These are phyloP conservation scores for Claviceps capensis DNA, from an alignment of 2,329 filamentous ascomycete species.

Conservation along the genomic window DNA sequence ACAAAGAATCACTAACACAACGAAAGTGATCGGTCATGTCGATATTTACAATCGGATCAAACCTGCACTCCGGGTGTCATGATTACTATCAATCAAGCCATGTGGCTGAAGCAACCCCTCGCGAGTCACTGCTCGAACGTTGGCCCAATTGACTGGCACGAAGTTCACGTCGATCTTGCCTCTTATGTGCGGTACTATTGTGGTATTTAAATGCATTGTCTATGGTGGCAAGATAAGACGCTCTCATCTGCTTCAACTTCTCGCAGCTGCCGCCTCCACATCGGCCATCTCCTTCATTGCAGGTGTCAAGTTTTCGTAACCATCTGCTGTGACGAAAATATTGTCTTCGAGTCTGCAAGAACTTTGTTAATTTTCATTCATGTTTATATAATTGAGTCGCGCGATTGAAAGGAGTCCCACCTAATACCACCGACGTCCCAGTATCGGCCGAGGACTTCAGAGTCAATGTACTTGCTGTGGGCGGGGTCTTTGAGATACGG, in stretches of 20 bases:
- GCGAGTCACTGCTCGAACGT: no score
- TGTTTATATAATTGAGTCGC: not conserved
- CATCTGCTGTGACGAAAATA: slow-evolving; percentile 54
- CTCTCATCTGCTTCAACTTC: not conserved
- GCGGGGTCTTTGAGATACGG: slow-evolving; percentile 62
- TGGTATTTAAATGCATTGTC: not conserved
- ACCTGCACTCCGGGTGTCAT: no score
- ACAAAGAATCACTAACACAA: no score
- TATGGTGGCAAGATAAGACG: not conserved
- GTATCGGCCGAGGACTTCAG: slow-evolving; percentile 58
- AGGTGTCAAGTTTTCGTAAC: slow-evolving; percentile 60
- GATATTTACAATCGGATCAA: no score
- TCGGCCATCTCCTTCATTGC: slow-evolving; percentile 54
- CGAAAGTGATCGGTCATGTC: no score
- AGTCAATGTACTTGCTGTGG: slow-evolving; percentile 65
- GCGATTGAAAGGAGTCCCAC: slow-evolving; percentile 21
- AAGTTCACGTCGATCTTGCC: no score
- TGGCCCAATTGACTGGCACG: no score
- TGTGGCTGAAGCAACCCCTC: no score
- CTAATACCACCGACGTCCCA: slow-evolving; percentile 70
- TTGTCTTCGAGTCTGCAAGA: slow-evolving; percentile 48
- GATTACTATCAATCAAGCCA: no score
- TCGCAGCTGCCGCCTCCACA: slow-evolving; percentile 30
- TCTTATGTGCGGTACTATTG: no score
- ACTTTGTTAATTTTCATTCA: not conserved